These are phyloP conservation scores for Rhynchospora breviuscula DNA, from an alignment of 176 grass and related monocot species.

Conservation along the genomic window DNA sequence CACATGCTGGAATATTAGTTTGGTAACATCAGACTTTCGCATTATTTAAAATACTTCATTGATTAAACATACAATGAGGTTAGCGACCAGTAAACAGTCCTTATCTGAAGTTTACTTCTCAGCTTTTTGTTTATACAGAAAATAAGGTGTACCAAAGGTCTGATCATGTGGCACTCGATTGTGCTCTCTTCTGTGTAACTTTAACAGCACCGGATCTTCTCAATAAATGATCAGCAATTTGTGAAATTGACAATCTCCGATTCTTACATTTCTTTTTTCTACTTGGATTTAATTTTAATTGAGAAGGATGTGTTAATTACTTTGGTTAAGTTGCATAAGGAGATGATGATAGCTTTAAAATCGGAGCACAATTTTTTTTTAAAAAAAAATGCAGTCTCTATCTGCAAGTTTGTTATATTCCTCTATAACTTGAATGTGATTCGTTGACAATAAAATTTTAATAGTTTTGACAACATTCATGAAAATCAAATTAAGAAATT, in stretches of 20 bases:
- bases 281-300: neutral
- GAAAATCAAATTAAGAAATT: neutral
- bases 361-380: no score
- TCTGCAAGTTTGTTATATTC: neutral
- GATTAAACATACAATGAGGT: slow-evolving; percentile 4
- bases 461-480: neutral
- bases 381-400: neutral
- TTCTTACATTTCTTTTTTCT: neutral
- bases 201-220: neutral
- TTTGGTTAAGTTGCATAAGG: neutral
- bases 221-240: neutral
- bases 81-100: slow-evolving; percentile 29
- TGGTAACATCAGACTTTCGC: slow-evolving; percentile 15
- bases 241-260: neutral
- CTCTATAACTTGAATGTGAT: neutral
- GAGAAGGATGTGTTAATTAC: neutral
- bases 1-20: neutral
- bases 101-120: slow-evolving; percentile 29
- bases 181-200: neutral
- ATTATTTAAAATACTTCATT: slow-evolving; percentile 14
- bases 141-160: neutral
- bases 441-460: neutral
- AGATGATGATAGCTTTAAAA: neutral
- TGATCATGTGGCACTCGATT: neutral
- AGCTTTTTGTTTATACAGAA: slow-evolving; percentile 12